phyloP scores from a whole-genome alignment of 2,329 filamentous ascomycete species.

The Aspergillus sp. region DNA sequence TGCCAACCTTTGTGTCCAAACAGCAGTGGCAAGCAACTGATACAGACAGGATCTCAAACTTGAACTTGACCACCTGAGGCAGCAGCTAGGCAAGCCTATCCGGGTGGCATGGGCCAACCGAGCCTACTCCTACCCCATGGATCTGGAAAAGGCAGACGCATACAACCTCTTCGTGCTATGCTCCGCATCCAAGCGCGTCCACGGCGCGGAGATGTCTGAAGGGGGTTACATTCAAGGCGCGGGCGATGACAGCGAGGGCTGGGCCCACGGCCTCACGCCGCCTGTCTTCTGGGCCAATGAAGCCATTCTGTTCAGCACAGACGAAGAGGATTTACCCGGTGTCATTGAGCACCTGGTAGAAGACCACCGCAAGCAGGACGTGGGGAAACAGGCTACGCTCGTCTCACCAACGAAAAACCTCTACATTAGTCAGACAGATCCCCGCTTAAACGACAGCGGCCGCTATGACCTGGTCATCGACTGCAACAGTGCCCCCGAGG shows the following conservation, averaged over 20 bases:
- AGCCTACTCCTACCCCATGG: conserved; percentile 47
- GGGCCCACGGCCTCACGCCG: conserved; percentile 74
- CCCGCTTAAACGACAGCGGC: conserved; percentile 31
- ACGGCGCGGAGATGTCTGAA: conserved; percentile 59
- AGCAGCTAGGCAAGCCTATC: conserved; percentile 60
- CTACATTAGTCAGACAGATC: conserved; percentile 20
- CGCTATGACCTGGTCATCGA: conserved; percentile 39
- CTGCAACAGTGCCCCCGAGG: conserved; percentile 25
- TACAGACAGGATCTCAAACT: conserved; percentile 51
- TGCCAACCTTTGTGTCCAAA: not conserved
- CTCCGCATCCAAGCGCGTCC: conserved; percentile 68
- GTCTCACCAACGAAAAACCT: conserved; percentile 34
- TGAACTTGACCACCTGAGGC: conserved; percentile 47
- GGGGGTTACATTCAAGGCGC: conserved; percentile 86
- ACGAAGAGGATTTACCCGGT: conserved; percentile 56
- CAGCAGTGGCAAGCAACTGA: not conserved
- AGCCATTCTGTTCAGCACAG: conserved; percentile 50
- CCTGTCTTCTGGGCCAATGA: conserved; percentile 69
- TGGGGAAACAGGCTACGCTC: conserved; percentile 17
- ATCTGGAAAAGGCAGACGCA: conserved; percentile 39
- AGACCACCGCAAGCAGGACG: conserved; percentile 15
- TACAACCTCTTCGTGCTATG: conserved; percentile 73
- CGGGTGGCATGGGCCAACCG: conserved; percentile 73
- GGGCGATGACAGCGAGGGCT: conserved; percentile 89
- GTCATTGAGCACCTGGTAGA: conserved; percentile 42